Evolutionary conservation across 177 flowering plant species (phyloP), one percentile per base, ranked within the genome.

Genomic region (Vitis hybrid): DNA sequence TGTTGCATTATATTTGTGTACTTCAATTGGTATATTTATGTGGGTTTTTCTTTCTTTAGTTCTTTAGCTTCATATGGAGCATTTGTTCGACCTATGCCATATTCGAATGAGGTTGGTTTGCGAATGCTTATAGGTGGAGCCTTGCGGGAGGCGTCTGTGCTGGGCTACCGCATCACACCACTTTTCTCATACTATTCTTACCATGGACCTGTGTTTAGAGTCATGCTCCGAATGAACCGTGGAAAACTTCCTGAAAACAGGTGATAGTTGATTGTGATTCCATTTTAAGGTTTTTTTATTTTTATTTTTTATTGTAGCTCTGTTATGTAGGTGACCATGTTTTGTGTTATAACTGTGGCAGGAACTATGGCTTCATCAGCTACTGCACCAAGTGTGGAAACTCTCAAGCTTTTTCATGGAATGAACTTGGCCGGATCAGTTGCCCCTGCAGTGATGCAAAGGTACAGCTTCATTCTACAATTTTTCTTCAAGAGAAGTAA

Each of bases 41-140:
- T 67, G 55, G 60, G 53, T 60, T 19, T 67, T 60, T 69, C 55
- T 66, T 64, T 61, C 14, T 60, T 21, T 80, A 92, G 98, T 69
- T 80, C 97, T 52, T 81, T 94, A 81, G 93, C 91, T 78, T 81
- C 97, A 57, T 92, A 92, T 84, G 97, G 98, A 75, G 95, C 98
- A 66, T 94, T 82, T 82, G 75, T 94, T 66, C 86, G 88, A 31
- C 94, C 88, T 19, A 77, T 94, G 89, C 97, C 97, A 60, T 94
- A 76, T 77, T 80, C 91, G 51, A 92, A 94, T 86, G 98, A 92
- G 89, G 63, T 94, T 76, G 98, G 98, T 70, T 77, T 94, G 77
- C 86, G 98, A 69, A 90, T 91, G 97, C 91, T 92, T 72, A 90
- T 92, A 74, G 98, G 97, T 76, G 98, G 98, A 51, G 98, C 92